Base-by-base conservation (phyloP, 768 basidiomycete species). In the Pleurotus platypus region DNA sequence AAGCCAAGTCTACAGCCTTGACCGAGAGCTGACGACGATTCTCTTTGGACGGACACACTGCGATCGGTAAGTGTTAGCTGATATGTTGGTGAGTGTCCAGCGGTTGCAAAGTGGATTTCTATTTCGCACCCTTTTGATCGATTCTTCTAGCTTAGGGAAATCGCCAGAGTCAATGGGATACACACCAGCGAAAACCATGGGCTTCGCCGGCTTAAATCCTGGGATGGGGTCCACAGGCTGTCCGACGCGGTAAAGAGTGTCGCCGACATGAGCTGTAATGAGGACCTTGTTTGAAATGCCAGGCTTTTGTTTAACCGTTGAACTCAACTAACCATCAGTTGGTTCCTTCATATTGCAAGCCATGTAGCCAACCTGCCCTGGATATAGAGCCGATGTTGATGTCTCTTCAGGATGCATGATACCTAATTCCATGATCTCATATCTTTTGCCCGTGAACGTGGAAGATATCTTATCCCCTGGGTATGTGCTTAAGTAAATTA, bases 261-360 rank as follows among this genome's bases (percentile, higher is more conserved):
- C 97, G 43, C 97, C 97, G 60, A 98, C 87, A 66, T 90, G 87
- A 20, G 95, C 94, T 97, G 64, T 49, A 47, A 46, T 47, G 54
- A 22, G 37, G 13, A 22, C 20, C 6, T 5, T 43, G 15, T 5
- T 15, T 56, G 42, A 56, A 45, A 26, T 2, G 8, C 40, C 55
- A 56, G 47, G 18, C 26, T 22, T 50, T 15, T 18, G 27, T 18
- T 35, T 35, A 35, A 11, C 9, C 30, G 4, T 35, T 8, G 24
- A 46, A n/a, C 43, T 9, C n/a, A 27, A 42, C 66, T 43, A 56
- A 94, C 94, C 94, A 78, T 98, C 94, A 12, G 90, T 84, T 8
- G 91, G 90, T 63, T 97, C 90, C 70, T 98, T 99, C 96, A 99
- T 98, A 67, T 94, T 96, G 70, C 96, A 98, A 1, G 93, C 90